Evolutionary conservation across 306 rosid species (phyloP), one percentile per base, ranked within the genome.

Genomic region (Fragaria vesca): DNA sequence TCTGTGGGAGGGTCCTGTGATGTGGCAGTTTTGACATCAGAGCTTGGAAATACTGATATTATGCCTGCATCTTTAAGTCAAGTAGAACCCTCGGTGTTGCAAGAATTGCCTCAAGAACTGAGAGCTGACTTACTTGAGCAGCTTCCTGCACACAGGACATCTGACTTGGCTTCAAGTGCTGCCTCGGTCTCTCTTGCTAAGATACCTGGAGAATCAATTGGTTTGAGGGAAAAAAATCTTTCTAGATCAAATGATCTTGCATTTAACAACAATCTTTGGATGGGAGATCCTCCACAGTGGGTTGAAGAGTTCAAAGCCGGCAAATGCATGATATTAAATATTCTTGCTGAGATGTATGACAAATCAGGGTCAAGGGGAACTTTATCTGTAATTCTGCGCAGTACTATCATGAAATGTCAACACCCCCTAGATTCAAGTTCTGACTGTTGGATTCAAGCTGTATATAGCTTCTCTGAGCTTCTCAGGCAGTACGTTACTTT

Each of bases 61-160:
- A 85, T 92, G 85, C 98, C 98, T 78, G 83, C 87, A 54, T 94
- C 97, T 75, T 84, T 92, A 68, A 95, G 97, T 80, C 98, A 95
- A 91, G 86, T 92, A 57, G 98, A 92, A 80, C 68, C 83, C 60
- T 79, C 91, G 8, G 97, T 95, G 86, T 86, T 89, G 66, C 84
- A 52, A 81, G 92, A 92, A 76, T 77, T 95, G 83, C 98, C 98
- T 57, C 85, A 83, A 85, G 91, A 91, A 76, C 76, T 91, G 87
- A 89, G 88, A 85, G 85, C 78, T 69, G 88, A 75, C 84, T 86
- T 91, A 85, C 85, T 89, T 81, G 87, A 78, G 83, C 89, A 84
- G 81, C 97, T 91, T 86, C 93, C 98, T 55, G 81, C 85, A 20
- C 97, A 91, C 86, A 86, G 97, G 85, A 82, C n/a, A 78, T 82